Conservation (phyloP, 306 rosid species). For the Rubus idaeus region DNA sequence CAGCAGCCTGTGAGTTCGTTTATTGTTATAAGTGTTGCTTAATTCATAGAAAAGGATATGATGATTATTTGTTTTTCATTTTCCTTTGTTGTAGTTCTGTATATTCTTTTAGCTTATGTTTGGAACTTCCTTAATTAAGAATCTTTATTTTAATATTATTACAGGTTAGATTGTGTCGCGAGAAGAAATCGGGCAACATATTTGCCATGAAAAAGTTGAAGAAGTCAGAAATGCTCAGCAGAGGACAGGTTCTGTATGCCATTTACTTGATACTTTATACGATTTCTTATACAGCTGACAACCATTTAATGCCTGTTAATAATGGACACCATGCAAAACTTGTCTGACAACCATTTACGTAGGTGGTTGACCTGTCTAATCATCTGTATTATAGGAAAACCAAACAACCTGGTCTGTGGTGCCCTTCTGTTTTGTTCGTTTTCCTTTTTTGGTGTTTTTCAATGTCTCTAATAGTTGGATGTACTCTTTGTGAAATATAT, state of each 20-base stretch:
- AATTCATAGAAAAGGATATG: not conserved
- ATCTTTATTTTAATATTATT: conserved; percentile 4
- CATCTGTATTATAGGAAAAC: not conserved
- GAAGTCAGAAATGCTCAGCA: conserved; percentile 67
- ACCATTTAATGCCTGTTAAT: not conserved
- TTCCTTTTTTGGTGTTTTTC: not conserved
- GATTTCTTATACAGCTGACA: not conserved
- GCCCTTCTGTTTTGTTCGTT: not conserved
- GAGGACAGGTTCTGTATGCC: conserved; percentile 48
- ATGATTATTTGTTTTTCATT: conserved; percentile 19
- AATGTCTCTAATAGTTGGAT: not conserved
- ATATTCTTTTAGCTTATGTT: conserved; percentile 10
- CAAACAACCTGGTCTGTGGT: not conserved
- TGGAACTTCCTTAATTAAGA: conserved; percentile 13
- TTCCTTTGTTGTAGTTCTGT: not conserved
- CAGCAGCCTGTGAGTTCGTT: not conserved
- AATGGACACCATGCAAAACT: not conserved
- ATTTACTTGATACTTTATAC: not conserved
- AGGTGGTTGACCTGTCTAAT: not conserved
- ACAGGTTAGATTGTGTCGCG: conserved; percentile 54
- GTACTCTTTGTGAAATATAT: not conserved
- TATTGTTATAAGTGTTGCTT: not conserved
- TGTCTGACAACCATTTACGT: not conserved
- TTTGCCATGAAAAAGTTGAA: conserved; percentile 66
- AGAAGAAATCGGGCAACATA: conserved; percentile 59